Evolutionary conservation across 2,329 filamentous ascomycete genomes (phyloP), one percentile per base, ranked within the genome.

Genomic region (Ophiostoma perfectum): DNA sequence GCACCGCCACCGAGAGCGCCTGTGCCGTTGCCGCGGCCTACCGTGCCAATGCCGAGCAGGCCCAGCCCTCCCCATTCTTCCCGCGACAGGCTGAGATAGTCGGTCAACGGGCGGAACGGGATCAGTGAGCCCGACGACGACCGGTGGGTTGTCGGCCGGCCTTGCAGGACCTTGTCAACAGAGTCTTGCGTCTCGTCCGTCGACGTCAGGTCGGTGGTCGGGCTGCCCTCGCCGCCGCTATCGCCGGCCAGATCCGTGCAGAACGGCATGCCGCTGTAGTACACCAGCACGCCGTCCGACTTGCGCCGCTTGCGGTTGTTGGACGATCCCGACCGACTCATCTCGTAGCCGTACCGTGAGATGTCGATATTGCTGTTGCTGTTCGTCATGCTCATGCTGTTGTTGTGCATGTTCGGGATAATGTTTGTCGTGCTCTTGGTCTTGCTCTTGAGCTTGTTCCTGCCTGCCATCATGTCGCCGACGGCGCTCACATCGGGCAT

Each of bases 171-270:
- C 27, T 67, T 66, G 67, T 45, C 75, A 69, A 5, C 45, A 1
- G 75, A 69, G 39, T 75, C 70, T 38, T 77, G 73, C 49, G 78
- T 78, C 67, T 80, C 78, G 1, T 78, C 79, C 9, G 79, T 79
- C n/a, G 81, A 81, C 4, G 80, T 78, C 77, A 83, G 77, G 69
- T 84, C 80, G 1, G 83, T 82, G 2, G 81, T 75, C 1, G 82
- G 81, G 0, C 81, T 83, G 1, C 77, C 70, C 36, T 83, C 81
- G 1, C 81, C 82, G 1, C 68, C 49, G 62, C 67, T 70, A 73
- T 93, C 89, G 1, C 89, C 88, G 16, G 88, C 91, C 3, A 95
- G 78, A 75, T 96, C 92, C 1, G 88, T 93, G 76, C 88, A 95
- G 76, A 95, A 96, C 0, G 86, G 86, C 1, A 90, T 89, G 39